A percentile compares a stretch with the other conserved stretches of the same genome.
phyloP scores from a whole-genome alignment of 345 rosid genomes.

The Hevea brasiliensis region DNA sequence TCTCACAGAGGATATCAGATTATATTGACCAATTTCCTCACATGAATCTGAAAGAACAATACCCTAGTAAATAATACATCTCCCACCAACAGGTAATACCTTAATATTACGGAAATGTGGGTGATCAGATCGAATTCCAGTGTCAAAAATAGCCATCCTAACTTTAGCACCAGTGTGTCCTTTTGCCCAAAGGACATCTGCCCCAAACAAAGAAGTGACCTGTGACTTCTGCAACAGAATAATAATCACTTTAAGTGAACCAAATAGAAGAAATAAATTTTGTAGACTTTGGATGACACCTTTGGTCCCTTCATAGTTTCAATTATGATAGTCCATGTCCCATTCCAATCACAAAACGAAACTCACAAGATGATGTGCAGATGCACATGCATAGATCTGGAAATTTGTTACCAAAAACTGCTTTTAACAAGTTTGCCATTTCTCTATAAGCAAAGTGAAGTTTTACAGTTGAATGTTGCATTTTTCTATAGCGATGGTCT shows the following conservation, averaged over 20 bases:
- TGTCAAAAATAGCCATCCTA: constrained; percentile 98
- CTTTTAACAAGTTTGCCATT: not conserved
- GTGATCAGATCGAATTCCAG: constrained; percentile 87
- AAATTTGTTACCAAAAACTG: not conserved
- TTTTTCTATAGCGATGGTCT: not conserved
- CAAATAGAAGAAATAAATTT: not conserved
- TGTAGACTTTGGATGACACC: not conserved
- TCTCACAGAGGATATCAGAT: not conserved
- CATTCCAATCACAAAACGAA: constrained; percentile 2
- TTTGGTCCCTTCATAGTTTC: too few relatives aligned
- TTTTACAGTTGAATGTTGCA: not conserved
- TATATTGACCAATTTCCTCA: not conserved
- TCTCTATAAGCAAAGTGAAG: not conserved
- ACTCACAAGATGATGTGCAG: not conserved
- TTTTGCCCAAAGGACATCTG: constrained; percentile 80
- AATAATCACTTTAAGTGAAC: not conserved
- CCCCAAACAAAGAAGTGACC: constrained; percentile 94
- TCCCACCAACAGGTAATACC: constrained; percentile 38
- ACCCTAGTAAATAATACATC: not conserved
- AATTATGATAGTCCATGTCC: not conserved
- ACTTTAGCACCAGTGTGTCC: constrained; percentile 94
- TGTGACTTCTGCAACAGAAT: constrained; percentile 63
- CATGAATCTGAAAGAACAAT: not conserved
- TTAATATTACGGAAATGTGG: constrained; percentile 96
- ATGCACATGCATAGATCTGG: not conserved